phyloP scores from a whole-genome alignment of 2,329 filamentous ascomycete genomes.

The Diplodia scrobiculata region DNA sequence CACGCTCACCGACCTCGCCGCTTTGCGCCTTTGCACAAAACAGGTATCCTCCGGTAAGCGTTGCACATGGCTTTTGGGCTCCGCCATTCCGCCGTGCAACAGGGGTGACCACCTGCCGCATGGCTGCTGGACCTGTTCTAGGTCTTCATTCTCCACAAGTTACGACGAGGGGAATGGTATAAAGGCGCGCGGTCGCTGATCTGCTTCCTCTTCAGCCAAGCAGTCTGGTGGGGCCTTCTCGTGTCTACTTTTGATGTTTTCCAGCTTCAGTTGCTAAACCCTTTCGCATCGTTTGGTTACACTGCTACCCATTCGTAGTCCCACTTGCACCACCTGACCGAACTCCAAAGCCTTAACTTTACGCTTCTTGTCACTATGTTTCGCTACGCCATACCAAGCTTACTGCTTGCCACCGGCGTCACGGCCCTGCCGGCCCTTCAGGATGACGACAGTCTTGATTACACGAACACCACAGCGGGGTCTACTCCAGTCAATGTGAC shows the following conservation, averaged over 20 bases:
- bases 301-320: neutral
- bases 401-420: conserved; percentile 17
- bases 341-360: neutral
- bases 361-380: conserved; percentile 5
- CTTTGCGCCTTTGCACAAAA: conserved; percentile 8
- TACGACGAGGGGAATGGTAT: conserved; percentile 3
- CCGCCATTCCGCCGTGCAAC: conserved; percentile 21
- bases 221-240: neutral
- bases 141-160: conserved; percentile 1
- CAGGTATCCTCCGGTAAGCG: conserved; percentile 15
- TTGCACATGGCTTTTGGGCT: conserved; percentile 27
- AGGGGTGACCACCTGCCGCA: conserved; percentile 24
- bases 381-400: conserved; percentile 6
- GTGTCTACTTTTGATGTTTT: neutral
- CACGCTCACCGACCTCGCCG: neutral
- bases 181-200: conserved; percentile 1
- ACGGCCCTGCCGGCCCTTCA: conserved; percentile 8
- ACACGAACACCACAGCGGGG: conserved; percentile 24
- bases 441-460: neutral
- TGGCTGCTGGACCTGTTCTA: conserved; percentile 5
- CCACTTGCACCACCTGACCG: neutral
- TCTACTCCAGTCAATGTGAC: conserved; percentile 4
- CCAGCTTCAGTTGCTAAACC: neutral
- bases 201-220: neutral
- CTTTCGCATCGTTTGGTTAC: neutral